Base-by-base conservation (phyloP, 495 filamentous ascomycete species). In the Jackrogersella multiformis region DNA sequence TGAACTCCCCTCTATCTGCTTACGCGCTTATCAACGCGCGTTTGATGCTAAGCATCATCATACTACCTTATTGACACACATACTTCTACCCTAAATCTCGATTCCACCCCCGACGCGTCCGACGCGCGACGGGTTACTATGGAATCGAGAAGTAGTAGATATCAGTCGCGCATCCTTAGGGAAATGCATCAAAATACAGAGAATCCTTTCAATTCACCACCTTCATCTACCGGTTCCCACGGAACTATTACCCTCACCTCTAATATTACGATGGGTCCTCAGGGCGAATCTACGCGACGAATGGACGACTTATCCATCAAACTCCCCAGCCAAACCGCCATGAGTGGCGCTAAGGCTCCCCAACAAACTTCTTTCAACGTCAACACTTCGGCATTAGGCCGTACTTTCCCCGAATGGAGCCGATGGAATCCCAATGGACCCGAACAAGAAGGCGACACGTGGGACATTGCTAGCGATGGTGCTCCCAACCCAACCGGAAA, bases 311-410 rank as follows among this genome's bases (percentile, higher is more conserved):
- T 54, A 6, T 67, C 63, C 36, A 67, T 63, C 41, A 54, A 60
- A 0, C 53, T 71, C 1, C 64, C 63, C 9, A 67, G 53, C 48
- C 52, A 67, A 45, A 45, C 56, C 34, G 39, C 59, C 30, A 59
- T 56, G 68, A 57, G 63, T 3, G 34, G 45, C 24, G 18, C 49
- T 4, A 71, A 68, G 36, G 26, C 54, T 4, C 38, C 67, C 13
- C 68, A 64, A n/a, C 61, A 52, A 20, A 32, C 61, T 39, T 39
- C 63, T 13, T 62, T 68, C 16, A 49, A 61, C 30, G 81, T 89
- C 69, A 86, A 89, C 77, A 89, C 87, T 5, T 90, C 87, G 7
- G 86, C 82, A 34, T 78, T 90, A 42, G 85, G 84, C 20, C 84
- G 82, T 67, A 80, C 84, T 52, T 89, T 90, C 74, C 88, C 88